phyloP scores from a whole-genome alignment of 2,329 filamentous ascomycete species.

The Onygenales sp. region DNA sequence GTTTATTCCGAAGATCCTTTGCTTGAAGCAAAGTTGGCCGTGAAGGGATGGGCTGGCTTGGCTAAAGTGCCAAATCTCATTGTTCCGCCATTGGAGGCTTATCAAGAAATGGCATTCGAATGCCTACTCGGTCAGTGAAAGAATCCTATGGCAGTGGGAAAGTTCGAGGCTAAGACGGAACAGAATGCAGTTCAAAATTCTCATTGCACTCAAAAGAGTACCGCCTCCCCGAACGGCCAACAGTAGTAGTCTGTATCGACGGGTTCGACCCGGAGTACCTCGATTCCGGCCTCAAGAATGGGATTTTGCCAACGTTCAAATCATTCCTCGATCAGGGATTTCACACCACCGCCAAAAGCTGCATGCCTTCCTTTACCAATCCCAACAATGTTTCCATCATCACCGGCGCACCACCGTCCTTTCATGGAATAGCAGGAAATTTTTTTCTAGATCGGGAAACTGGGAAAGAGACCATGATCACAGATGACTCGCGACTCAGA shows the following conservation, averaged over 20 bases:
- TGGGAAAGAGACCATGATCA: conserved; percentile 32
- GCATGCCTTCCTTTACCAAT: conserved; percentile 39
- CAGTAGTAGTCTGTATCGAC: conserved; percentile 35
- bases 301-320: conserved; percentile 26
- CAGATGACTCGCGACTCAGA: conserved; percentile 31
- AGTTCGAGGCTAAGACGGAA: too few species aligned
- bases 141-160: too few species aligned
- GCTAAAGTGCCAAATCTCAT: too few species aligned
- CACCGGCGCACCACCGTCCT: conserved; percentile 29
- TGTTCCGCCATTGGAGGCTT: too few species aligned
- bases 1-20: too few species aligned
- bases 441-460: conserved; percentile 34
- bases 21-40: too few species aligned
- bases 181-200: background rate
- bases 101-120: too few species aligned
- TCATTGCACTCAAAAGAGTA: conserved; percentile 23
- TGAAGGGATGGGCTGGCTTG: too few species aligned
- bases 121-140: too few species aligned
- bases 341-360: conserved; percentile 27
- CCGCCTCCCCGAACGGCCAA: conserved; percentile 23
- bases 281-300: conserved; percentile 22
- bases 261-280: conserved; percentile 38
- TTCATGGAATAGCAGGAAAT: conserved; percentile 37
- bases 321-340: conserved; percentile 28
- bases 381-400: conserved; percentile 39